Base-by-base conservation (phyloP, 1,284 basidiomycete species). In the Heterobasidion annosum region DNA sequence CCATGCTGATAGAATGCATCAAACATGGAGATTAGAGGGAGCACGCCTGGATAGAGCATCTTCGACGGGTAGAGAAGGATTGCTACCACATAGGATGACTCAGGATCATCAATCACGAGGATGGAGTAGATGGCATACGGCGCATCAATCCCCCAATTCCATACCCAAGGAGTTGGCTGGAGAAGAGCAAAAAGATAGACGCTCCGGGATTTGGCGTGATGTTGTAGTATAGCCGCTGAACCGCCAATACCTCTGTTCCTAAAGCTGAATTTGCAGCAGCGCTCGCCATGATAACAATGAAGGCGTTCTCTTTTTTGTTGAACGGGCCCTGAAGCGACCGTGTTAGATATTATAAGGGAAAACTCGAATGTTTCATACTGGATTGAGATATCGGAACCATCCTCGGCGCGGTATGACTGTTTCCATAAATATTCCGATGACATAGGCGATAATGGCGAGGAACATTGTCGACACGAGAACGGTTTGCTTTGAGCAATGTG, bases 81-180 rank as follows among this genome's bases (percentile, higher is more conserved):
- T 49, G 62, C 61, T 60, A 1, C 8, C 8, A 19, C 12, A 25
- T 10, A 18, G 34, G 42, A 16, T 15, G 18, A 19, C 8, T 40
- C 6, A 34, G 19, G 16, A 33, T 13, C 37, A 16, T 44, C 8
- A 19, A 49, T 40, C 18, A n/a, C 10, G 32, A 40, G 16, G 37
- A 10, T 25, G 25, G 3, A 25, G 8, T 44, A 18, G 33, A 13
- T 18, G 40, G 42, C 59, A 47, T 15, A 62, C 61, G 52, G 19
- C 68, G 68, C 37, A 70, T 66, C n/a, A 65, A 34, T 57, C 76
- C 76, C 9, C 72, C 72, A 5, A 79, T 63, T 1, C 76, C 77
- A 53, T 77, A 78, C 3, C 76, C 77, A 34, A 79, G 73, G 48
- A 76, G 67, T 60, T 80, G 77, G 1, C 76, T 78, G 3, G 72